Evolutionary conservation across 2,329 filamentous ascomycete species (phyloP), one percentile per base, ranked within the genome.

Genomic region (Cordyceps tenuipes): DNA sequence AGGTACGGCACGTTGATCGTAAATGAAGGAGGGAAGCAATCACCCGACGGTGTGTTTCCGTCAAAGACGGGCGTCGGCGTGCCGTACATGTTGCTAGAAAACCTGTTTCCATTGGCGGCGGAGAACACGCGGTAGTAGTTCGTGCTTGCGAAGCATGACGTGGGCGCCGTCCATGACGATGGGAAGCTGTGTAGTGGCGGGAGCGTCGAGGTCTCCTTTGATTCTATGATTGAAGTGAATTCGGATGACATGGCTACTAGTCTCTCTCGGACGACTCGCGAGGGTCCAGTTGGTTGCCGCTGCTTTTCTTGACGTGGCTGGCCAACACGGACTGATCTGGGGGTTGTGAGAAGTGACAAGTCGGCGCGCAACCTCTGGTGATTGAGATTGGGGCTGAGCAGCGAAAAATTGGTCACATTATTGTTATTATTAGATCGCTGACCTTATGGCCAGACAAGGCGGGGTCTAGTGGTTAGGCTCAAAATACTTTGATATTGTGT

Each of bases 21-120:
- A 7, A 54, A 59, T 3, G 57, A 59, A 3, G 62, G 62, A 1
- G 62, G 62, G 17, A 63, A 54, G 41, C 62, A 63, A 9, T 53
- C 55, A 9, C 61, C 61, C 1, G 51, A 47, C 1, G 62, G 62
- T 1, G 55, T 39, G 21, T 61, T 63, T 23, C 62, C 62, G 9
- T 23, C 52, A 8, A 59, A 51, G 1, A 62, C 61, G 10, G 62
- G 62, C 26, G 61, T 63, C 5, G 62, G 60, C 19, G 62, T 63
- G 19, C 62, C 62, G 21, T 57, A 61, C 49, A 63, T 60, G 41
- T 63, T 63, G 46, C 61, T 62, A 34, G 59, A 36, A 21, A 36
- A 59, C 15, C 19, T 36, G 9, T 5, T 26, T 3, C 21, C 15
- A 12, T 23, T 21, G 5, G 52, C 50, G 6, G 31, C 17, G 29